These are phyloP conservation scores for Teunomyces funiuensis DNA, from an alignment of 805 yeast genomes.

Conservation along the genomic window DNA sequence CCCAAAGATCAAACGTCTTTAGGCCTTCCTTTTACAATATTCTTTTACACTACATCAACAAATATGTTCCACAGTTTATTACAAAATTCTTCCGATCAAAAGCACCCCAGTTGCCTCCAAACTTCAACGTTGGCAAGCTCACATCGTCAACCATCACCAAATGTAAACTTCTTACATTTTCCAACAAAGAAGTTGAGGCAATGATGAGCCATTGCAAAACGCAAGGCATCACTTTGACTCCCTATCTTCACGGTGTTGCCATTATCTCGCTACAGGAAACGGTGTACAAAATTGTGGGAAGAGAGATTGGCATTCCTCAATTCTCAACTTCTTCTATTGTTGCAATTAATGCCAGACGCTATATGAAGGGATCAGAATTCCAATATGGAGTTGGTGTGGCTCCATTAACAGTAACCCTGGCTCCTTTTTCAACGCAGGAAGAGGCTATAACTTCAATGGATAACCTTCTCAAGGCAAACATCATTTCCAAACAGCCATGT, in stretches of 20 bases:
- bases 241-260: slow-evolving; percentile 11
- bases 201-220: slow-evolving; percentile 8
- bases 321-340: slow-evolving; percentile 9
- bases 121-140: neutral
- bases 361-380: neutral
- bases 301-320: slow-evolving; percentile 3
- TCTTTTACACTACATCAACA: neutral
- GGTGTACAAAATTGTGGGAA: neutral
- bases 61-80: neutral
- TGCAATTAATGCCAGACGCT: slow-evolving; percentile 12
- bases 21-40: neutral
- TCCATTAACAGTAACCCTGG: neutral
- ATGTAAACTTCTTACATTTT: slow-evolving; percentile 3
- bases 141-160: slow-evolving; percentile 1
- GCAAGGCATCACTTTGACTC: slow-evolving; percentile 11
- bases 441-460: slow-evolving; percentile 7
- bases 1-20: neutral
- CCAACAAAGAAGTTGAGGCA: slow-evolving; percentile 2
- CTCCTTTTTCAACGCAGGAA: neutral
- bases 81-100: neutral
- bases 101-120: neutral
- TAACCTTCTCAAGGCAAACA: neutral
- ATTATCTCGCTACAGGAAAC: slow-evolving; percentile 11
- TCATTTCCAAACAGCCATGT: slow-evolving; percentile 6
- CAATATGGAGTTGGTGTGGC: slow-evolving; percentile 7